phyloP scores from a whole-genome alignment of 2,329 filamentous ascomycete species.

The Hypoxylon sp. region DNA sequence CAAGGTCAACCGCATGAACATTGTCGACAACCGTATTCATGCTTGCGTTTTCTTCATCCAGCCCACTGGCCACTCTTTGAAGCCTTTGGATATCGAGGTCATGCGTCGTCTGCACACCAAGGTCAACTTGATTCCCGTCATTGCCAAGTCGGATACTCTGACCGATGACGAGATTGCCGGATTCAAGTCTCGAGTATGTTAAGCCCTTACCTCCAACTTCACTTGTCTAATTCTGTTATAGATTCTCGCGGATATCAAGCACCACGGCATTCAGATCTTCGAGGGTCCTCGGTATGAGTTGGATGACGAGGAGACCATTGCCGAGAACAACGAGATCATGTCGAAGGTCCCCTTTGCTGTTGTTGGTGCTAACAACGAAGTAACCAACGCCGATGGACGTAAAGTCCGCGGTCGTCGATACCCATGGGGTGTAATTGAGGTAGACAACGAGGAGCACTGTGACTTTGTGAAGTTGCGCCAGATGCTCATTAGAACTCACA shows the following conservation, averaged over 20 bases:
- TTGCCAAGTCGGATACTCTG: conserved; percentile 97
- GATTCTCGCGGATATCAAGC: conserved; percentile 97
- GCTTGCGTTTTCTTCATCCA: conserved; percentile 99
- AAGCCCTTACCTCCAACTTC: background rate
- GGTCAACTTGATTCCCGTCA: conserved; percentile 99
- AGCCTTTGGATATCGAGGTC: conserved; percentile 98
- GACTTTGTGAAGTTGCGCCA: conserved; percentile 99
- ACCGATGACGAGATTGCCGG: conserved; percentile 95
- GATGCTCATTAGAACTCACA: conserved; percentile 99
- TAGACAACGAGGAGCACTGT: conserved; percentile 99
- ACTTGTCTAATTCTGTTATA: conserved; percentile 57
- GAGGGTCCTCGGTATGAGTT: conserved; percentile 98
- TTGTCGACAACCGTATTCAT: conserved; percentile 98
- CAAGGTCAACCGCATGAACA: conserved; percentile 99
- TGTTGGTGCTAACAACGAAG: conserved; percentile 96
- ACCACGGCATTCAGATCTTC: conserved; percentile 99
- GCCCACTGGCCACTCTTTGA: conserved; percentile 97
- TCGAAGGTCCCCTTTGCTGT: conserved; percentile 99
- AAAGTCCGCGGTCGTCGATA: conserved; percentile 96
- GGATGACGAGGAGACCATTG: conserved; percentile 99
- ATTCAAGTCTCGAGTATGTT: conserved; percentile 95
- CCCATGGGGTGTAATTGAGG: conserved; percentile 98
- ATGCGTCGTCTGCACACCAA: conserved; percentile 99
- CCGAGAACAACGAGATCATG: conserved; percentile 99
- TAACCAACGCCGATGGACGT: conserved; percentile 90